These are phyloP conservation scores for Dendrocalamus sinicus DNA, from an alignment of 176 grass and related monocot genomes.

Conservation along the genomic window DNA sequence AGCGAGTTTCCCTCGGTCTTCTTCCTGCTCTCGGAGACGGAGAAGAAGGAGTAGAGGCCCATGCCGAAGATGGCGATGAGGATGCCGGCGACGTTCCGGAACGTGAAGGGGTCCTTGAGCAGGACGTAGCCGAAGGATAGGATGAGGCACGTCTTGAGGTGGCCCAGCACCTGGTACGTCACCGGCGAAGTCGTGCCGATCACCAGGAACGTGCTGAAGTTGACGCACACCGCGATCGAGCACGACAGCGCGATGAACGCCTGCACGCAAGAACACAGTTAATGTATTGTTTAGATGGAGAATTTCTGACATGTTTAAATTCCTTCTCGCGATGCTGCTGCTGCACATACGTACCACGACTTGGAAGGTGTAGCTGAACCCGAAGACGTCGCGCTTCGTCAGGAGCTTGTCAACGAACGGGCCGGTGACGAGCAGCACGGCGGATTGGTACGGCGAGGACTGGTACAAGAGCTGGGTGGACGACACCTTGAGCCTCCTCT, in stretches of 20 bases:
- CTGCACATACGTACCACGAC: conserved; percentile 59
- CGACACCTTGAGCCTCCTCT: conserved; percentile 82
- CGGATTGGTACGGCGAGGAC: conserved; percentile 83
- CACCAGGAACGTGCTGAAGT: conserved; percentile 97
- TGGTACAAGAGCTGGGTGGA: conserved; percentile 95
- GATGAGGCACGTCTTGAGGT: conserved; percentile 94
- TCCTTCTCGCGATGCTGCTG: not conserved
- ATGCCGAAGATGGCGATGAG: conserved; percentile 91
- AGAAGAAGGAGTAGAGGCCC: conserved; percentile 85
- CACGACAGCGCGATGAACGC: conserved; percentile 80
- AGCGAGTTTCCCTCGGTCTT: conserved; percentile 48
- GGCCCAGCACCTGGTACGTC: conserved; percentile 95
- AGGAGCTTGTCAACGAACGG: conserved; percentile 87
- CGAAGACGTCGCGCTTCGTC: conserved; percentile 68
- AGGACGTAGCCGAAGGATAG: conserved; percentile 81
- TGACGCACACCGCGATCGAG: conserved; percentile 77
- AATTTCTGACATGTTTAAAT: not conserved
- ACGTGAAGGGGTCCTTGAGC: conserved; percentile 75
- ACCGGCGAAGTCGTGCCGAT: conserved; percentile 91
- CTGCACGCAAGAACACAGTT: conserved; percentile 34
- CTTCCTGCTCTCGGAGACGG: conserved; percentile 68
- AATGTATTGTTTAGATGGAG: too few species aligned
- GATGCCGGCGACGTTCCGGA: conserved; percentile 77
- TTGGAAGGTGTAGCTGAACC: conserved; percentile 65
- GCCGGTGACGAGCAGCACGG: conserved; percentile 70